Conservation (phyloP, 148 eudicot genomes). For the Chenopodium quinoa region DNA sequence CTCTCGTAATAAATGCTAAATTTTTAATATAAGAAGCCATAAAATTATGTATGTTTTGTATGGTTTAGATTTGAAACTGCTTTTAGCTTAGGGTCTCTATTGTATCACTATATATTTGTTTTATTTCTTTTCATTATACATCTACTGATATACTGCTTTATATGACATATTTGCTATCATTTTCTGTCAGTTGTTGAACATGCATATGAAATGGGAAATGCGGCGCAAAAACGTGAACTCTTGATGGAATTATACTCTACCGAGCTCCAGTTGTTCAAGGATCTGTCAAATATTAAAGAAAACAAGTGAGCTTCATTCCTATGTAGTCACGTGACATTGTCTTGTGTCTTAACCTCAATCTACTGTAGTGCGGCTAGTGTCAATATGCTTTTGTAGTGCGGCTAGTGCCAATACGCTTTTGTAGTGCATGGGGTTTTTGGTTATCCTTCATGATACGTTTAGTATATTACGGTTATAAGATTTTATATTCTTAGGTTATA, state of each 20-base stretch:
- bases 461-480: background rate
- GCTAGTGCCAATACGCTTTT: background rate
- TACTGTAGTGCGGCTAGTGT: background rate
- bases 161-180: background rate
- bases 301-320: constrained; percentile 44
- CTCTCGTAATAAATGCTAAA: too few species aligned
- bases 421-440: too few species aligned
- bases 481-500: background rate
- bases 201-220: constrained; percentile 73
- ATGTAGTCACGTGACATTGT: background rate
- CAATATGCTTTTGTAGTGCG: background rate
- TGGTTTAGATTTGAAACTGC: background rate
- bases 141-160: background rate
- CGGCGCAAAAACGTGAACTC: constrained; percentile 74
- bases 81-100: background rate
- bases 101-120: background rate
- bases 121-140: background rate
- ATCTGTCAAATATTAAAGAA: constrained; percentile 65
- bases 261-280: constrained; percentile 92
- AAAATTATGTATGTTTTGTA: background rate
- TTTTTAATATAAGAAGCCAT: background rate
- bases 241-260: constrained; percentile 87
- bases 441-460: background rate
- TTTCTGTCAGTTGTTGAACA: constrained; percentile 68
- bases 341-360: background rate